Base-by-base conservation (phyloP, 805 yeast genomes). In the Yamadazyma nakazawae region DNA sequence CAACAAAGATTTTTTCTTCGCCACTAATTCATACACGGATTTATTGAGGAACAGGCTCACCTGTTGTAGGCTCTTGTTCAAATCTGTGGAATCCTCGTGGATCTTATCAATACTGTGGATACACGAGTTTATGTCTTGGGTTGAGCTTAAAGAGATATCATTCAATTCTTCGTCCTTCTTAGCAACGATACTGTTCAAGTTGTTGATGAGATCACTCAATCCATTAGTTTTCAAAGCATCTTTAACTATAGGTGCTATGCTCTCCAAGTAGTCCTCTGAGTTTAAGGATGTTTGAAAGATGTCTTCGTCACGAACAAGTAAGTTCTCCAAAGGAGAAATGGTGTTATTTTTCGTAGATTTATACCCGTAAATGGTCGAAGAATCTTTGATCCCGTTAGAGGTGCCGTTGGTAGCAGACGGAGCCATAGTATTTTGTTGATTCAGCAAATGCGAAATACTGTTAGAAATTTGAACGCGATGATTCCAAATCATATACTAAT, bases 261-360 rank as follows among this genome's bases (percentile, higher is more conserved):
- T 88, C 52, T 88, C 96, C 34, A 88, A 63, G 61, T 84, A 87
- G 55, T 85, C 91, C 47, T 81, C 85, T 2, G 85, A 78, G 40
- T 72, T 66, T 28, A 78, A 59, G 1, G 82, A 75, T 14, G 75
- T 68, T 45, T 70, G 73, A 51, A 68, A 72, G 32, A 72, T 67
- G 54, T 70, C 74, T 17, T 67, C 74, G 50, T 67, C 72, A 28
- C 74, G 59, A 16, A 70, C 54, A 18, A 72, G 59, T n/a, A 70
- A 55, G 49, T 62, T 63, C 49, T 70, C 75, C 30, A 71, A 58
- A 34, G 65, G 67, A 9, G 67, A 28, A 5, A 28, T 28, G 11
- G 4, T 28, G 4, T 28, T 10, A 28, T 3, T 3, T 11, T 28
- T 28, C 9, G n/a, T 10, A 5, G 32, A 9, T 11, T 5, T 28